Percentiles rank a stretch among this genome's conserved stretches.
Evolutionary conservation across 2,329 filamentous ascomycete species (phyloP).

Genomic region (Sordariomycetes sp.): DNA sequence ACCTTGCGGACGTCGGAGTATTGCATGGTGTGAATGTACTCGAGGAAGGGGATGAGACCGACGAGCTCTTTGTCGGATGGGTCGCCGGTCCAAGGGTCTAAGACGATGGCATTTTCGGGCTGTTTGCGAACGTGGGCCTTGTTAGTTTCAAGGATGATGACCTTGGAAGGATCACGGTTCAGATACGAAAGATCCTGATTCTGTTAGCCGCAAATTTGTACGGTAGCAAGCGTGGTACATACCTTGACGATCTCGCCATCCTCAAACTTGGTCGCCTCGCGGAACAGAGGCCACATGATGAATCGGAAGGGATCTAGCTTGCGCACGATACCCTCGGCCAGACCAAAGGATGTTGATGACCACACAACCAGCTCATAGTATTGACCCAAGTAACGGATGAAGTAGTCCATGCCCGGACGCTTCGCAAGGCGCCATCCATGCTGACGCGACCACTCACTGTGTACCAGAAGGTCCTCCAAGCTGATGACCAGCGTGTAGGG

Average conservation of each 20-base stretch:
- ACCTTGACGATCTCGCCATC: slow-evolving; percentile 96
- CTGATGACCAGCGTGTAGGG: slow-evolving; percentile 91
- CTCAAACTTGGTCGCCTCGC: slow-evolving; percentile 95
- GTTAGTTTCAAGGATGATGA: slow-evolving; percentile 88
- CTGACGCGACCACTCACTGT: slow-evolving; percentile 89
- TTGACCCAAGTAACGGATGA: slow-evolving; percentile 89
- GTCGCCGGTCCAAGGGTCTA: slow-evolving; percentile 85
- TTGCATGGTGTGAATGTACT: slow-evolving; percentile 93
- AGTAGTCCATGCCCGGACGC: slow-evolving; percentile 92
- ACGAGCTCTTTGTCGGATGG: slow-evolving; percentile 79
- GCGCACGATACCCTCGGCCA: slow-evolving; percentile 78
- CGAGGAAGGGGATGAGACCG: slow-evolving; percentile 86
- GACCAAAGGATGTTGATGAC: slow-evolving; percentile 75
- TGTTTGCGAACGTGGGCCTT: slow-evolving; percentile 74
- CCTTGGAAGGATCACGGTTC: slow-evolving; percentile 91
- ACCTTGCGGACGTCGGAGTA: slow-evolving; percentile 80
- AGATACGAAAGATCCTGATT: slow-evolving; percentile 87
- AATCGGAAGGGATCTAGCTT: slow-evolving; percentile 95
- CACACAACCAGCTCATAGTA: slow-evolving; percentile 98
- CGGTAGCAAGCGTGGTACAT: slow-evolving; percentile 12
- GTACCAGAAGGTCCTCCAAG: slow-evolving; percentile 86
- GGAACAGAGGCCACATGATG: slow-evolving; percentile 89
- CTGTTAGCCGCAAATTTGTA: slow-evolving; percentile 10
- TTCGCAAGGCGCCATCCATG: slow-evolving; percentile 95
- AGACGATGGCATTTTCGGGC: slow-evolving; percentile 90